Percentiles rank a stretch among this genome's conserved stretches.
These are phyloP conservation scores for Nothophytophthora sp. DNA, from an alignment of 352 stramenopile genomes.

Conservation along the genomic window DNA sequence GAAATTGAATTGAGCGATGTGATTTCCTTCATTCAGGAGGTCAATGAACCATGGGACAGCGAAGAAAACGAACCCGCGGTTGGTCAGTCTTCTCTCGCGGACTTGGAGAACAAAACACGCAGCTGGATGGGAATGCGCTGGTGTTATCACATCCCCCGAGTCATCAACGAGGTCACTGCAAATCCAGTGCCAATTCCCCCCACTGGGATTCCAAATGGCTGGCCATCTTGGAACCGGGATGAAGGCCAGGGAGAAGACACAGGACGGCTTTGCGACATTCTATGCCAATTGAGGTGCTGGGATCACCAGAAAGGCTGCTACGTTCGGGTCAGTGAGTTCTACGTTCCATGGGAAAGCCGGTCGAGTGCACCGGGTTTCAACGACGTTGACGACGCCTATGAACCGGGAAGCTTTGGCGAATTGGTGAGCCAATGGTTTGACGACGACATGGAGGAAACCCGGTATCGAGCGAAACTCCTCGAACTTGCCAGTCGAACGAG, in stretches of 20 bases:
- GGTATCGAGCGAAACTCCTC: conserved; percentile 41
- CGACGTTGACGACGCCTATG: conserved; percentile 24
- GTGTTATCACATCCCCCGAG: conserved; percentile 75
- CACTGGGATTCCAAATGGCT: conserved; percentile 54
- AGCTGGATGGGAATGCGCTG: conserved; percentile 83
- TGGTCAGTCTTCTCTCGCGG: conserved; percentile 20
- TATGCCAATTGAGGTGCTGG: conserved; percentile 77
- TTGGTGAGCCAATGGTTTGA: conserved; percentile 78
- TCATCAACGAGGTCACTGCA: conserved; percentile 47
- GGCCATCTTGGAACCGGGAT: conserved; percentile 57
- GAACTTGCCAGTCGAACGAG: conserved; percentile 39
- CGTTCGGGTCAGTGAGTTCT: conserved; percentile 62
- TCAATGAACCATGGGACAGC: conserved; percentile 59
- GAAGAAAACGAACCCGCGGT: conserved; percentile 14
- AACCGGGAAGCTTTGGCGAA: conserved; percentile 66
- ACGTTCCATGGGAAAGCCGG: conserved; percentile 66
- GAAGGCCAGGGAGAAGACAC: conserved; percentile 21
- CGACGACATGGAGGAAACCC: conserved; percentile 50
- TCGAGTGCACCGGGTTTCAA: conserved; percentile 2
- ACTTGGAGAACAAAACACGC: conserved; percentile 50
- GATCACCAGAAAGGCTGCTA: conserved; percentile 51
- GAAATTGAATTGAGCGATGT: conserved; percentile 37
- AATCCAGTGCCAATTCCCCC: conserved; percentile 65
- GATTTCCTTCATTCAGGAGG: conserved; percentile 45
- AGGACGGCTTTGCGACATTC: conserved; percentile 62